phyloP scores from a whole-genome alignment of 2,329 filamentous ascomycete genomes.

The Allantophomopsis lycopodina region DNA sequence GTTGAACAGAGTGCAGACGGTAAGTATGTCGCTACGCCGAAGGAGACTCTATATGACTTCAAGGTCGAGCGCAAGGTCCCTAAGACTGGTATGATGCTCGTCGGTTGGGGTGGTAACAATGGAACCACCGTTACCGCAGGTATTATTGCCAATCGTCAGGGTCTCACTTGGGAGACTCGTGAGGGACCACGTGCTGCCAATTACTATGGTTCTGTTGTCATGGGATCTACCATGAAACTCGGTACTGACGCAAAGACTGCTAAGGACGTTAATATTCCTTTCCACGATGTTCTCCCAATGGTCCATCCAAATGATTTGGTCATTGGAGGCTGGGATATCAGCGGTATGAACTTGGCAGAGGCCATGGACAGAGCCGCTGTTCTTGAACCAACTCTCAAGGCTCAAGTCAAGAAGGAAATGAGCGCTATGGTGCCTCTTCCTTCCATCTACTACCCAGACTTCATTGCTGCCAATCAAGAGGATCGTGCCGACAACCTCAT shows the following conservation, averaged over 20 bases:
- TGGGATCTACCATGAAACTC: slow-evolving; percentile 95
- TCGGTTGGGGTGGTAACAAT: slow-evolving; percentile 97
- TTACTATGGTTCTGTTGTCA: slow-evolving; percentile 96
- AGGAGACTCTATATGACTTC: slow-evolving; percentile 90
- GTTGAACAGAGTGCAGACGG: slow-evolving; percentile 57
- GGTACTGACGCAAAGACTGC: slow-evolving; percentile 73
- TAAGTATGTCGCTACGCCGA: slow-evolving; percentile 71
- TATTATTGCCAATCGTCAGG: slow-evolving; percentile 87
- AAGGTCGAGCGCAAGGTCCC: slow-evolving; percentile 89
- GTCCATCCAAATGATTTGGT: slow-evolving; percentile 92
- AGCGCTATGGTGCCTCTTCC: slow-evolving; percentile 74
- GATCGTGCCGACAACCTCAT: slow-evolving; percentile 88
- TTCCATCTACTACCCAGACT: slow-evolving; percentile 97
- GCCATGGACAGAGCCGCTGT: slow-evolving; percentile 95
- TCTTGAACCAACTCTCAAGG: slow-evolving; percentile 89
- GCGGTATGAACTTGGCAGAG: slow-evolving; percentile 71
- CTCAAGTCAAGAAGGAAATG: slow-evolving; percentile 87
- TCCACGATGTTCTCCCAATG: slow-evolving; percentile 90
- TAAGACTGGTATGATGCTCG: slow-evolving; percentile 93
- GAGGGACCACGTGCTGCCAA: slow-evolving; percentile 77
- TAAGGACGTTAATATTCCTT: slow-evolving; percentile 89
- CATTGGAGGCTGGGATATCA: slow-evolving; percentile 97
- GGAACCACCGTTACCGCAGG: slow-evolving; percentile 93
- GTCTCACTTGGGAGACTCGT: slow-evolving; percentile 83
- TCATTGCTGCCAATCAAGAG: slow-evolving; percentile 97